Evolutionary conservation across 345 rosid genomes (phyloP).

Genomic region (Excoecaria cochinchinensis): DNA sequence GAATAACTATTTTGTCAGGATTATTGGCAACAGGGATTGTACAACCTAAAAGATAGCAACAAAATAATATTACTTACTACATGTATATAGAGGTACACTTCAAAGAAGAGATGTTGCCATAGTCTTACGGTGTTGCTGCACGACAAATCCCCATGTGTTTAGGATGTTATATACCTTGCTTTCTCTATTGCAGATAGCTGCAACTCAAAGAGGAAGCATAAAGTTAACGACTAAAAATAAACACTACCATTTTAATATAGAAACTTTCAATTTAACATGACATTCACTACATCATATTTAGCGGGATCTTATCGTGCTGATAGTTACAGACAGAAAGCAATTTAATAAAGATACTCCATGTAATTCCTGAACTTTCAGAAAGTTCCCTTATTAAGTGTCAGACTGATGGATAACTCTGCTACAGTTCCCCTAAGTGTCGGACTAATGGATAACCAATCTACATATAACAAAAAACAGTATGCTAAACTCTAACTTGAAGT

Average conservation of each 20-base stretch:
- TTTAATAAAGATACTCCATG: neutral
- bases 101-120: slow-evolving; percentile 21
- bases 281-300: neutral
- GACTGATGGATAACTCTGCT: neutral
- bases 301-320: neutral
- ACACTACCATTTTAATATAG: neutral
- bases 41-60: slow-evolving; percentile 56
- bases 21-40: slow-evolving; percentile 58
- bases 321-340: neutral
- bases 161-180: slow-evolving; percentile 64
- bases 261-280: neutral
- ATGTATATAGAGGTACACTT: slow-evolving; percentile 10
- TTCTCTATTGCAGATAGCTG: slow-evolving; percentile 84
- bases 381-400: neutral
- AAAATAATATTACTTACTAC: slow-evolving; percentile 17
- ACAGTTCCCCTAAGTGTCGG: neutral
- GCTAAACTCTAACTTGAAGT: neutral
- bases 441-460: neutral
- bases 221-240: slow-evolving; percentile 1
- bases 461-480: neutral
- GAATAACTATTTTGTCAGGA: slow-evolving; percentile 69
- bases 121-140: slow-evolving; percentile 78
- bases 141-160: slow-evolving; percentile 73
- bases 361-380: neutral
- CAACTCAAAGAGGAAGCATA: slow-evolving; percentile 29